These are phyloP conservation scores for Linnemannia zychae DNA, from an alignment of 192 early-diverging fungal genomes.

Conservation along the genomic window DNA sequence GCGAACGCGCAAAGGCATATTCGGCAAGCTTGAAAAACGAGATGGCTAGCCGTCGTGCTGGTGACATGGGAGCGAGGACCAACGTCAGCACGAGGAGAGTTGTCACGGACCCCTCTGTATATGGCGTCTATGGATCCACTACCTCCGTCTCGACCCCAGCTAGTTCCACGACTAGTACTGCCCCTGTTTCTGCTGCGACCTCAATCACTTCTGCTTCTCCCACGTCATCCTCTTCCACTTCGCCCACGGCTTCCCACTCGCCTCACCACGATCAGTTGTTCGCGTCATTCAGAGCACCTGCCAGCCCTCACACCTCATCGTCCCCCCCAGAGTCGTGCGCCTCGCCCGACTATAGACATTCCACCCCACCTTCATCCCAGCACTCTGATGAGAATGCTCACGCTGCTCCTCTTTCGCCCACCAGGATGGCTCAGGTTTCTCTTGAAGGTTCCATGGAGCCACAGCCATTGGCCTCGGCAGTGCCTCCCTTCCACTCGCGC, in stretches of 20 bases:
- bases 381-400: conserved; percentile 10
- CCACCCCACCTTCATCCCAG: conserved; percentile 29
- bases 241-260: conserved; percentile 34
- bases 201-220: conserved; percentile 42
- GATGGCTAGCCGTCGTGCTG: conserved; percentile 43
- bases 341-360: conserved; percentile 34
- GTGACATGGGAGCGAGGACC: conserved; percentile 6
- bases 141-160: conserved; percentile 14
- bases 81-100: conserved; percentile 18
- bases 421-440: conserved; percentile 34
- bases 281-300: conserved; percentile 29
- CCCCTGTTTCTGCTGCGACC: conserved; percentile 27
- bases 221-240: conserved; percentile 33
- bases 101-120: conserved; percentile 18
- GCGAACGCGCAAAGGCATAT: conserved; percentile 50
- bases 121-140: conserved; percentile 19
- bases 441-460: conserved; percentile 8
- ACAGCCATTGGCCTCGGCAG: conserved; percentile 1
- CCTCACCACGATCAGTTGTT: conserved; percentile 37
- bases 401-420: conserved; percentile 31
- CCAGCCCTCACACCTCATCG: conserved; percentile 26
- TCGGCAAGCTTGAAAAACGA: conserved; percentile 41
- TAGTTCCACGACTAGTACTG: conserved; percentile 24
- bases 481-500: conserved; percentile 8
- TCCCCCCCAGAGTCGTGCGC: conserved; percentile 37